phyloP scores from a whole-genome alignment of 2,329 filamentous ascomycete species.

The Sporothrix inflata region DNA sequence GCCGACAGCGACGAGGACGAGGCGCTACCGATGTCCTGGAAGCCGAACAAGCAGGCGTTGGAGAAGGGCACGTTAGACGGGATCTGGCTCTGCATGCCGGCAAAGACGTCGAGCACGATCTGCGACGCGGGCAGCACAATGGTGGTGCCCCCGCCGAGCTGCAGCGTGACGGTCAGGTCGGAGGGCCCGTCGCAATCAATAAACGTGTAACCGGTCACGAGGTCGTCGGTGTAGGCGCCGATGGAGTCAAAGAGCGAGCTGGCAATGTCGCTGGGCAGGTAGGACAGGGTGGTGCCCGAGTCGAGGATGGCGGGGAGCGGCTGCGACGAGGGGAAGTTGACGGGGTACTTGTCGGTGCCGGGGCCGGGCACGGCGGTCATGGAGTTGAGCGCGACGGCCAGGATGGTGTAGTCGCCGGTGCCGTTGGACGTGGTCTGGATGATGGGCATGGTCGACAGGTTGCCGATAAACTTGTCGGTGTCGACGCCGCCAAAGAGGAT shows the following conservation, averaged over 20 bases:
- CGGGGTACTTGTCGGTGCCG: slow-evolving; percentile 32
- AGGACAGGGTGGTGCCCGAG: slow-evolving; percentile 67
- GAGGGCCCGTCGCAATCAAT: slow-evolving; percentile 43
- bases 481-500: slow-evolving; percentile 73
- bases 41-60: slow-evolving; percentile 58
- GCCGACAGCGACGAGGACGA: background rate
- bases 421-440: slow-evolving; percentile 46
- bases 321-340: slow-evolving; percentile 28
- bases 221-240: slow-evolving; percentile 45
- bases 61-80: slow-evolving; percentile 44
- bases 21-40: slow-evolving; percentile 46
- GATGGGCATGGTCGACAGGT: slow-evolving; percentile 60
- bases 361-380: slow-evolving; percentile 38
- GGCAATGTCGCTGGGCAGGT: slow-evolving; percentile 59
- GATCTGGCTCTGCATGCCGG: slow-evolving; percentile 32
- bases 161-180: slow-evolving; percentile 43
- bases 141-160: slow-evolving; percentile 36
- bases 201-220: slow-evolving; percentile 44
- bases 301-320: slow-evolving; percentile 61
- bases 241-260: slow-evolving; percentile 44
- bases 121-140: slow-evolving; percentile 43
- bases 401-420: slow-evolving; percentile 45
- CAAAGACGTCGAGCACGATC: slow-evolving; percentile 47
- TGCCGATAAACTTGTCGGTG: slow-evolving; percentile 65
- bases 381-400: slow-evolving; percentile 47